Evolutionary conservation across 2,329 filamentous ascomycete genomes (phyloP), one percentile per base, ranked within the genome.

Genomic region (Phaeosphaeriaceae sp.): DNA sequence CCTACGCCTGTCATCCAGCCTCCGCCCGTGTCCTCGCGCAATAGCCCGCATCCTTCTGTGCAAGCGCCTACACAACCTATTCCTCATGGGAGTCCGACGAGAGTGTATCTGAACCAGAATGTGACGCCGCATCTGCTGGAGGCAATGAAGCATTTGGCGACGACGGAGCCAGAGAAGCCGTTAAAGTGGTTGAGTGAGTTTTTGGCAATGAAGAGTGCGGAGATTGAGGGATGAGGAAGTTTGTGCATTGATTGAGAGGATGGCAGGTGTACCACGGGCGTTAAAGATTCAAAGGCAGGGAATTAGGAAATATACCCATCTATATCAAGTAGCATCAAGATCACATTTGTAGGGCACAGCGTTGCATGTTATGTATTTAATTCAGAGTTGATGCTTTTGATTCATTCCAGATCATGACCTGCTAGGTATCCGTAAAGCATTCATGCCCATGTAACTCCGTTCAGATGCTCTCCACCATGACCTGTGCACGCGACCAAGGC

Each of bases 111-210:
- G 54, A 81, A 81, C 52, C 69, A 74, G 59, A 68, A 79, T 56
- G 71, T 81, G 28, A 81, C 78, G 35, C 79, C 78, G 45, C 73
- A 80, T 64, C 56, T 81, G 61, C 64, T 81, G 34, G 79, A 81
- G 61, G 79, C 75, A 5, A 80, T 81, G 77, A 81, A 81, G 68
- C 75, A 77, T 63, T 52, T 81, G 38, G 78, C 74, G 15, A 73
- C 74, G n/a, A 66, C 74, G 42, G 77, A 80, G 73, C 79, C 79
- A 0, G 78, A 81, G 54, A 81, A 81, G 62, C 79, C 79, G 48
- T 54, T 81, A 48, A 72, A 76, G 56, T 81, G 75, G 71, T 60
- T 81, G 46, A 72, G 75, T 15, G 76, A 81, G 42, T 81, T 77
- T 61, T 57, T 81, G 55, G 73, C 71, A 46, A 66, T 74, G 55